Conservation (phyloP, 306 rosid genomes). For the Cicer chorassanicum region DNA sequence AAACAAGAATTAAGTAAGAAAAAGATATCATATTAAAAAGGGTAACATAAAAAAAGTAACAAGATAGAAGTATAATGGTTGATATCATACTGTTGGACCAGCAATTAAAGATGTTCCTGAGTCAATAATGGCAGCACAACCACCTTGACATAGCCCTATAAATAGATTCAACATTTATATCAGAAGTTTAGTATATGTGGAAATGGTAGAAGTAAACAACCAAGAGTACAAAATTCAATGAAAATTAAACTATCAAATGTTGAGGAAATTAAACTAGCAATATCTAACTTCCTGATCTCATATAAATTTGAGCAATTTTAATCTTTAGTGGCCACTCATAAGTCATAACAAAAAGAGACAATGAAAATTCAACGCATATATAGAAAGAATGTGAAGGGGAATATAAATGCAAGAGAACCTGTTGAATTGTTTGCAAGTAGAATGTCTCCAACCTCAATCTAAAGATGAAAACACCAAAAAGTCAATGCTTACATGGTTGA, state of each 20-base stretch:
- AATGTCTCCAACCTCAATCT: slow-evolving; percentile 47
- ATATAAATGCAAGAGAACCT: slow-evolving; percentile 39
- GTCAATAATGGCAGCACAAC: slow-evolving; percentile 86
- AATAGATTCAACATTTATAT: slow-evolving; percentile 19
- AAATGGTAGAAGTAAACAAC: slow-evolving; percentile 6
- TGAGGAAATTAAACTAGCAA: not conserved
- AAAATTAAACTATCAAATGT: too few relatives aligned
- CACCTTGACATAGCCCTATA: slow-evolving; percentile 73
- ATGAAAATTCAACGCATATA: slow-evolving; percentile 2
- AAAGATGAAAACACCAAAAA: slow-evolving; percentile 33
- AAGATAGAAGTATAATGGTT: not conserved
- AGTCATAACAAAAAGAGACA: not conserved
- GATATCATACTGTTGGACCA: slow-evolving; percentile 72
- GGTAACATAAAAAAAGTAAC: not conserved
- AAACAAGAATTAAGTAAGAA: slow-evolving; percentile 38
- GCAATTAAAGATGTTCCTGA: slow-evolving; percentile 88
- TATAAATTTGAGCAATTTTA: too few relatives aligned
- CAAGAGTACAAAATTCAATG: too few relatives aligned
- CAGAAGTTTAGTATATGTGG: not conserved
- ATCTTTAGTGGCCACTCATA: not conserved
- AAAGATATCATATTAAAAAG: slow-evolving; percentile 14
- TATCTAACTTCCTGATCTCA: not conserved
- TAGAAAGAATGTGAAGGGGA: not conserved
- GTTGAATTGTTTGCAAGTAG: slow-evolving; percentile 36
- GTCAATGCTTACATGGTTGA: slow-evolving; percentile 31